Evolutionary conservation across 495 filamentous ascomycete species (phyloP).

Genomic region (Penicillium silybi): DNA sequence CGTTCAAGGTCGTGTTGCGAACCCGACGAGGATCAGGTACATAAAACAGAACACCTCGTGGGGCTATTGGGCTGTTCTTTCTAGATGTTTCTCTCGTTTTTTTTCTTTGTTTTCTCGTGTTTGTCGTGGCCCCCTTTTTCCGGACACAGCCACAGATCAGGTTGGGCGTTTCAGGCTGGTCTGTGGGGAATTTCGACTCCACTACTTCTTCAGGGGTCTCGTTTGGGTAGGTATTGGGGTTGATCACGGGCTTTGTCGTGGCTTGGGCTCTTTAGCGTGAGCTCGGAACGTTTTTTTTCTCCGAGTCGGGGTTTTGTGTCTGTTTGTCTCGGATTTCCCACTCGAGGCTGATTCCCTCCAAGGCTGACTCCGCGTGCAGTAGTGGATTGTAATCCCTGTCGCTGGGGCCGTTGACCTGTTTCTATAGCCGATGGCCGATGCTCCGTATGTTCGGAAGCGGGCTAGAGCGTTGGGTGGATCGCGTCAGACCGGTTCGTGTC

Average conservation of each 20-base stretch:
- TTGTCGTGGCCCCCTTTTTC: constrained; percentile 10
- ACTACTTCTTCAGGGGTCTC: constrained; percentile 14
- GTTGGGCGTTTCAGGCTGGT: constrained; percentile 27
- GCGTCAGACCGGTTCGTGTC: neutral
- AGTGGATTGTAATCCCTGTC: neutral
- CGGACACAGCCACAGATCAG: constrained; percentile 23
- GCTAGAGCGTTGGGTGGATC: neutral
- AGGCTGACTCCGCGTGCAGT: neutral
- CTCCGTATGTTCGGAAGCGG: neutral
- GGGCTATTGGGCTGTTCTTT: constrained; percentile 1
- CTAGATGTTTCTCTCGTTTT: constrained; percentile 4
- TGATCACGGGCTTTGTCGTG: constrained; percentile 1
- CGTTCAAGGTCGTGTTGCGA: neutral
- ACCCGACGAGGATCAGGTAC: neutral
- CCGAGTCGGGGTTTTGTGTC: no score
- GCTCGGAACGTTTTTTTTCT: no score
- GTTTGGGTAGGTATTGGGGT: constrained; percentile 1
- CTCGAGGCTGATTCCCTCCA: neutral
- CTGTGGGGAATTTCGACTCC: constrained; percentile 21
- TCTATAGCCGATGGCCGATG: neutral
- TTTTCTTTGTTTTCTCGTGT: neutral
- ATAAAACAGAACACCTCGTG: neutral
- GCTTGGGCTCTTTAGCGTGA: neutral
- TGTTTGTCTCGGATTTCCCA: neutral
- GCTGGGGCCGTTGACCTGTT: neutral